Evolutionary conservation across 1,139 yeast genomes (phyloP).

Genomic region (Geotrichum australiense): DNA sequence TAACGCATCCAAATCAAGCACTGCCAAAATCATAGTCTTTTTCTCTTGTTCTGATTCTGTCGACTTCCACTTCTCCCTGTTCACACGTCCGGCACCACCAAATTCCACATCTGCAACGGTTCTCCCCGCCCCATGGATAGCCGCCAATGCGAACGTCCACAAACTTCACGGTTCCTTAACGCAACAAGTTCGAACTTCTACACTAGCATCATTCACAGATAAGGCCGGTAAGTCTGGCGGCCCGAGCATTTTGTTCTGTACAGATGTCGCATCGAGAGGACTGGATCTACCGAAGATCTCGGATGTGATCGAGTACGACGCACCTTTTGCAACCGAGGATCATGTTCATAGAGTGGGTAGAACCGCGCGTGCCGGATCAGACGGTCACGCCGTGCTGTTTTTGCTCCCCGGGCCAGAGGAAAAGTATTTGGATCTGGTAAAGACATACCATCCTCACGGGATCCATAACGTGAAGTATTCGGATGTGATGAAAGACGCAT

Average conservation of each 20-base stretch:
- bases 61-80: constrained; percentile 75
- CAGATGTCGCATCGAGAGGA: constrained; percentile 94
- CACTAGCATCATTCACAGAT: constrained; percentile 59
- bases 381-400: constrained; percentile 69
- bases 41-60: constrained; percentile 94
- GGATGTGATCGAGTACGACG: constrained; percentile 80
- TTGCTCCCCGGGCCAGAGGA: constrained; percentile 86
- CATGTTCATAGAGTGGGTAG: constrained; percentile 94
- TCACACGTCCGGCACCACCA: too few relatives aligned
- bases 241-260: constrained; percentile 69
- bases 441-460: constrained; percentile 59
- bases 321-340: constrained; percentile 88
- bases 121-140: constrained; percentile 49
- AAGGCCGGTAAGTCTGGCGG: constrained; percentile 32
- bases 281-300: constrained; percentile 68
- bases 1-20: constrained; percentile 36
- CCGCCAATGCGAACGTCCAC: constrained; percentile 47
- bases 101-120: constrained; percentile 38
- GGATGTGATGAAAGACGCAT: constrained; percentile 50
- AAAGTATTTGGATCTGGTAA: constrained; percentile 58
- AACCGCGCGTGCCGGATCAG: constrained; percentile 85
- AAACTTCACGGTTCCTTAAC: constrained; percentile 86
- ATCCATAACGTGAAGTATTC: constrained; percentile 47
- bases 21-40: constrained; percentile 67
- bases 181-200: constrained; percentile 73